phyloP scores from a whole-genome alignment of 257 asterid genomes.

The Primulina tabacum region DNA sequence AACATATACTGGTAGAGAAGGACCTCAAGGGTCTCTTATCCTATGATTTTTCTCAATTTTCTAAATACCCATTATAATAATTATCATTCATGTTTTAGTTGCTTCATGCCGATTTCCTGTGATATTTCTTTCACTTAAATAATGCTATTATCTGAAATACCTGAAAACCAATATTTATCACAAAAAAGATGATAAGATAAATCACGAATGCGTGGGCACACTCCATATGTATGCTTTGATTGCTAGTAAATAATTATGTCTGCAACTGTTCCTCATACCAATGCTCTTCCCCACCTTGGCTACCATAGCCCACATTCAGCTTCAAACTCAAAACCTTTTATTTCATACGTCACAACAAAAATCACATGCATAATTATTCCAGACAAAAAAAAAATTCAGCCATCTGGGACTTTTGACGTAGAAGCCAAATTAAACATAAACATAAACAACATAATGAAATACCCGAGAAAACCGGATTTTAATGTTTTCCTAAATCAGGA shows the following conservation, averaged over 20 bases:
- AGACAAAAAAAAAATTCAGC: not conserved
- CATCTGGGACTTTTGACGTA: not conserved
- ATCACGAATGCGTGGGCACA: not conserved
- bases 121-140: no score
- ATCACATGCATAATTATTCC: no score
- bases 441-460: not conserved
- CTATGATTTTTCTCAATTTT: no score
- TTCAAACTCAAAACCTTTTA: not conserved
- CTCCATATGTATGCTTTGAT: not conserved
- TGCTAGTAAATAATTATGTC: not conserved
- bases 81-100: no score
- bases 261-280: not conserved
- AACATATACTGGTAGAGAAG: no score
- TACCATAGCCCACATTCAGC: not conserved
- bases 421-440: not conserved
- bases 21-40: no score
- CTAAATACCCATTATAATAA: no score
- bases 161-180: no score
- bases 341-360: no score
- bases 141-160: no score
- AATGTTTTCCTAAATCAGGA: not conserved
- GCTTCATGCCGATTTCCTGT: no score
- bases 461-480: not conserved
- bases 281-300: not conserved
- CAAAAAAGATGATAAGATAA: not conserved